Base-by-base conservation (phyloP, 371 early-diverging fungal species). In the Mortierella sp. region DNA sequence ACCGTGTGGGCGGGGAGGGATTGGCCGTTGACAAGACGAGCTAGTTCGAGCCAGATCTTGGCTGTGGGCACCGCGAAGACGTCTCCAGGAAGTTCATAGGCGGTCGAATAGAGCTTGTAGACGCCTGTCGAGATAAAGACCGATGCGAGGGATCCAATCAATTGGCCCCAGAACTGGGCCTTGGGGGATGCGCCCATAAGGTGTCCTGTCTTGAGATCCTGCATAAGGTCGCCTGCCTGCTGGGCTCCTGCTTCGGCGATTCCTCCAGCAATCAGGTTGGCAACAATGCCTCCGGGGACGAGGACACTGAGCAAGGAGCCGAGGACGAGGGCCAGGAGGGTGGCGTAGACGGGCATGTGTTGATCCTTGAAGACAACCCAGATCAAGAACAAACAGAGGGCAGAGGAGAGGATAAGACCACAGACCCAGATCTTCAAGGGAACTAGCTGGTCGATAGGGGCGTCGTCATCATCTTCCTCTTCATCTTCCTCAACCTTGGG, bases 191-290 rank as follows among this genome's bases (percentile, higher is more conserved):
- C 96, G 44, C 91, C 91, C 46, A 97, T 87, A 21, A 97, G 75
- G 81, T 97, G 95, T 0, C 96, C 97, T 4, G 97, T 97, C 82
- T 96, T 96, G 43, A 97, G 87, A 87, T 97, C 97, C 88, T 96
- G 95, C 94, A 97, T 96, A 77, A 97, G 89, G 80, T 96, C 97
- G 69, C 95, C 91, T 34, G 93, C 93, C 89, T 93, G 93, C 64
- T 91, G 92, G n/a, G 90, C 92, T 50, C 93, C 96, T 24, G 96
- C 95, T 82, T 96, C 96, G 6, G 97, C 96, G 70, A 97, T 94
- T 13, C 94, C 95, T 59, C 97, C 97, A 2, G 96, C 96, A 71
- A 96, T 93, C 80, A 97, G 75, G 87, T 97, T 96, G 51, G 95
- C 95, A 3, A 94, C 91, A 67, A 95, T 90, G 34, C 92, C 91